Conservation (phyloP, 202 grass and related monocot species). For the Panicum virgatum region DNA sequence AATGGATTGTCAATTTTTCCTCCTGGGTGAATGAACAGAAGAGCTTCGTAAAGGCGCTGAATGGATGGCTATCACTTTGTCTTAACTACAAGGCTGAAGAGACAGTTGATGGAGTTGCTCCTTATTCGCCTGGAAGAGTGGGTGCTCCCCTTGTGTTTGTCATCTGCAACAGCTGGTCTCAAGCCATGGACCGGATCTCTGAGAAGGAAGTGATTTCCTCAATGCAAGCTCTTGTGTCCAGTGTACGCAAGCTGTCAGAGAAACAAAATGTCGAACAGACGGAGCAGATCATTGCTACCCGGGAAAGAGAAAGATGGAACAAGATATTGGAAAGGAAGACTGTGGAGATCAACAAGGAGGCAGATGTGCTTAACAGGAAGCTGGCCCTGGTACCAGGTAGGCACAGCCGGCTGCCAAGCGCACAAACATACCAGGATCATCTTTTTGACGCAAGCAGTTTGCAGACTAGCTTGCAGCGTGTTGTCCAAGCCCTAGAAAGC, state of each 20-base stretch:
- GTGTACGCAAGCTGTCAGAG: slow-evolving; percentile 56
- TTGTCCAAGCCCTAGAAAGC: slow-evolving; percentile 60
- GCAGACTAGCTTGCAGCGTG: slow-evolving; percentile 51
- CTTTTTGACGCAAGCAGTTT: slow-evolving; percentile 47
- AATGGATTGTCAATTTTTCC: slow-evolving; percentile 78
- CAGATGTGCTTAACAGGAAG: slow-evolving; percentile 75
- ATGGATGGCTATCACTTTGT: slow-evolving; percentile 87
- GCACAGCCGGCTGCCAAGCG: slow-evolving; percentile 43
- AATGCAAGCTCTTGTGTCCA: slow-evolving; percentile 61
- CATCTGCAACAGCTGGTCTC: slow-evolving; percentile 82
- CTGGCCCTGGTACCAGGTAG: slow-evolving; percentile 65
- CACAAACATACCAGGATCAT: slow-evolving; percentile 35
- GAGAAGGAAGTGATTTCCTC: slow-evolving; percentile 64
- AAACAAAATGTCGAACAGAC: slow-evolving; percentile 50
- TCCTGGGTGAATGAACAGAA: slow-evolving; percentile 82
- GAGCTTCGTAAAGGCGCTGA: slow-evolving; percentile 74
- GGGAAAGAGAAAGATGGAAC: slow-evolving; percentile 70
- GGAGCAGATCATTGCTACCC: slow-evolving; percentile 46
- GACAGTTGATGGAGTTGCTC: slow-evolving; percentile 55
- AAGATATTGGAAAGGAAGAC: slow-evolving; percentile 68
- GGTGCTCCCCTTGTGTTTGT: slow-evolving; percentile 81
- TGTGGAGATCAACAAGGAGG: slow-evolving; percentile 73
- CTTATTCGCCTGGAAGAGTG: slow-evolving; percentile 72
- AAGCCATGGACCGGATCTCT: slow-evolving; percentile 69
- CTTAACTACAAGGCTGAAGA: slow-evolving; percentile 61